Percentiles rank a stretch among this genome's conserved stretches.
These are phyloP conservation scores for Hypoxylon sp. DNA, from an alignment of 2,329 filamentous ascomycete genomes.

Conservation along the genomic window DNA sequence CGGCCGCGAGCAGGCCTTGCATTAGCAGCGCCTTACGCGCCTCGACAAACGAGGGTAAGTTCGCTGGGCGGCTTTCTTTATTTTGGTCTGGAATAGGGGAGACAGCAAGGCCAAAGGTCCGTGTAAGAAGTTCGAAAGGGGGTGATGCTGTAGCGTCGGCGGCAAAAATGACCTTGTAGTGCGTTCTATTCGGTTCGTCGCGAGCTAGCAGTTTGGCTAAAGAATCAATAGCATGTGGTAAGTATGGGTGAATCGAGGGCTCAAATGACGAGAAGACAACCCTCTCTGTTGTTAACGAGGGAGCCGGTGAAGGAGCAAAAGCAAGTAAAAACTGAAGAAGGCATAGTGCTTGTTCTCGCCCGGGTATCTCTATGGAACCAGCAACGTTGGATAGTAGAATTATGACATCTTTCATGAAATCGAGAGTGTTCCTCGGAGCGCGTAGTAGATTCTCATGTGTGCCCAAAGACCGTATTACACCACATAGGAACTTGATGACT, in stretches of 20 bases:
- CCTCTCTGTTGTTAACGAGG: conserved; percentile 68
- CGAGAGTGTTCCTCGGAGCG: conserved; percentile 85
- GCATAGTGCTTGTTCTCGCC: conserved; percentile 87
- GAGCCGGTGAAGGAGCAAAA: conserved; percentile 85
- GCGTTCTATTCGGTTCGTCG: conserved; percentile 91
- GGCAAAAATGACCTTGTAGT: conserved; percentile 86
- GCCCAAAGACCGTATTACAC: conserved; percentile 87
- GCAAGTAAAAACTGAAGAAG: conserved; percentile 90
- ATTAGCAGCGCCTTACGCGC: conserved; percentile 89
- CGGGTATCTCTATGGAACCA: conserved; percentile 83
- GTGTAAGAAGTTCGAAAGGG: conserved; percentile 85
- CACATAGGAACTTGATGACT: conserved; percentile 87
- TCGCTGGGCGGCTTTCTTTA: conserved; percentile 68
- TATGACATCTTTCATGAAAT: conserved; percentile 97
- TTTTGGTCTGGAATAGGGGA: conserved; percentile 82
- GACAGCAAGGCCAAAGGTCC: conserved; percentile 88
- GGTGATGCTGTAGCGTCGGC: conserved; percentile 75
- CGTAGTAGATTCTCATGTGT: conserved; percentile 90
- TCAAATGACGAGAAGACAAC: conserved; percentile 87
- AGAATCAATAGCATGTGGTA: conserved; percentile 90
- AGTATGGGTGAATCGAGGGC: conserved; percentile 85
- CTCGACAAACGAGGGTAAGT: conserved; percentile 78
- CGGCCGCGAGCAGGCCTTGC: conserved; percentile 91
- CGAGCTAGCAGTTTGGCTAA: conserved; percentile 92
- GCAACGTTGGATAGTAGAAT: conserved; percentile 92